Conservation (phyloP, 352 stramenopile species). For the Phytophthora sp. region DNA sequence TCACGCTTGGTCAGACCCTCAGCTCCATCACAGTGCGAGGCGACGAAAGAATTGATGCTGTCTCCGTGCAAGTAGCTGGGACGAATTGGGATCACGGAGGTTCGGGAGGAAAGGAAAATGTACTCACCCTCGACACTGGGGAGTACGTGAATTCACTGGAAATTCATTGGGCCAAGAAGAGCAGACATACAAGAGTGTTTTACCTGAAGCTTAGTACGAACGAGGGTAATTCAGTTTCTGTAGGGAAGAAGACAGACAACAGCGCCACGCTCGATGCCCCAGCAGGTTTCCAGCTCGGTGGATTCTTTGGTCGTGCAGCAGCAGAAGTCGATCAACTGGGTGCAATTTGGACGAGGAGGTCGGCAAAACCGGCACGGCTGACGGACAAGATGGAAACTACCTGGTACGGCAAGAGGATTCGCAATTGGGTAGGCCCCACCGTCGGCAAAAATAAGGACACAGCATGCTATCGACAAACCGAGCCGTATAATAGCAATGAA, state of each 20-base stretch:
- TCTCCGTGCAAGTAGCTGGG: slow-evolving; percentile 10
- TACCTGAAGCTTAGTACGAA: slow-evolving; percentile 28
- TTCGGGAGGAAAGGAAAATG: slow-evolving; percentile 1
- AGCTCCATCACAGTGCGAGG: slow-evolving; percentile 24
- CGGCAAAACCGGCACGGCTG: slow-evolving; percentile 10
- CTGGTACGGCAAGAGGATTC: slow-evolving; percentile 34
- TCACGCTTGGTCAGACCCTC: slow-evolving; percentile 22
- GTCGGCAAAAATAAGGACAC: slow-evolving; percentile 15
- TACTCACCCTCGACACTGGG: slow-evolving; percentile 1
- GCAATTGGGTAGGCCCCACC: slow-evolving; percentile 32
- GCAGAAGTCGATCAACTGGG: slow-evolving; percentile 25
- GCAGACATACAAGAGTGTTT: slow-evolving; percentile 3
- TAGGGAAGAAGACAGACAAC: slow-evolving; percentile 14
- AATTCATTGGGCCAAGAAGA: slow-evolving; percentile 29
- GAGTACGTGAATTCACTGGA: slow-evolving; percentile 33
- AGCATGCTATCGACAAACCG: slow-evolving; percentile 20
- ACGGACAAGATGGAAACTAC: slow-evolving; percentile 26
- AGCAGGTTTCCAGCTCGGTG: slow-evolving; percentile 28
- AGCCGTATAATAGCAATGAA: slow-evolving; percentile 11
- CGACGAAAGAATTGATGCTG: slow-evolving; percentile 6
- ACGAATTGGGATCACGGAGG: slow-evolving; percentile 27
- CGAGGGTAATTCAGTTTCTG: slow-evolving; percentile 8
- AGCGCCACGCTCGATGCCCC: slow-evolving; percentile 12
- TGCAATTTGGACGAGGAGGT: slow-evolving; percentile 31
- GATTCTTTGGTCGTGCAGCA: slow-evolving; percentile 27